Evolutionary conservation across 2,329 filamentous ascomycete genomes (phyloP), one percentile per base, ranked within the genome.

Genomic region (Colletotrichum sublineola): DNA sequence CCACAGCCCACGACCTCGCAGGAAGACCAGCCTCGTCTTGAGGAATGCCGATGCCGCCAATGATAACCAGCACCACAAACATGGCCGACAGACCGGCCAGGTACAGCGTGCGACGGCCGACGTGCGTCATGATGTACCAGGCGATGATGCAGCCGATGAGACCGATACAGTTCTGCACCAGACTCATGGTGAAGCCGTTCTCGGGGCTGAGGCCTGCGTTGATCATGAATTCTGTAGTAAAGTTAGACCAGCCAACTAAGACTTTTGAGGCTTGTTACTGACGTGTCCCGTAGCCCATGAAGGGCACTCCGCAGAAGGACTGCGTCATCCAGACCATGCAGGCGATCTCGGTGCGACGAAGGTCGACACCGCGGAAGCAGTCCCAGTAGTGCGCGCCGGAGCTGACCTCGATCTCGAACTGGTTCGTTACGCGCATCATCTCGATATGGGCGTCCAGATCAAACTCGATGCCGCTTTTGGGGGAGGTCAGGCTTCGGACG

Each of bases 111-210:
- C 79, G 78, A 6, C 83, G 76, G 1, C 83, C 84, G 24, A 84
- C 52, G 36, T 82, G 79, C 7, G 81, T 81, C 61, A 82, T 77
- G 36, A 82, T 82, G 73, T 82, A 83, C 75, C 82, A 83, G 8
- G 79, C 81, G 6, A 81, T 84, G 29, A 80, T 78, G 6, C 79
- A 81, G 50, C 86, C 82, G 42, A 82, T 48, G 52, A 86, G 85
- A 29, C 83, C 84, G 65, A 86, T 80, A 15, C 80, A 81, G 33
- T 82, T 84, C 77, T 75, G 82, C 60, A 68, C 85, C 38, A 87
- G 77, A 29, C 82, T 78, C 66, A 84, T 79, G 58, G 79, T 78
- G 75, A 82, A 81, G n/a, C 80, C 78, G 1, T 79, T 73, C 48
- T 73, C 70, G 12, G 75, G 67, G 9, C 71, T 71, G 38, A 84